Conservation (phyloP, 1,139 yeast genomes). For the Zygosaccharomyces sapae region DNA sequence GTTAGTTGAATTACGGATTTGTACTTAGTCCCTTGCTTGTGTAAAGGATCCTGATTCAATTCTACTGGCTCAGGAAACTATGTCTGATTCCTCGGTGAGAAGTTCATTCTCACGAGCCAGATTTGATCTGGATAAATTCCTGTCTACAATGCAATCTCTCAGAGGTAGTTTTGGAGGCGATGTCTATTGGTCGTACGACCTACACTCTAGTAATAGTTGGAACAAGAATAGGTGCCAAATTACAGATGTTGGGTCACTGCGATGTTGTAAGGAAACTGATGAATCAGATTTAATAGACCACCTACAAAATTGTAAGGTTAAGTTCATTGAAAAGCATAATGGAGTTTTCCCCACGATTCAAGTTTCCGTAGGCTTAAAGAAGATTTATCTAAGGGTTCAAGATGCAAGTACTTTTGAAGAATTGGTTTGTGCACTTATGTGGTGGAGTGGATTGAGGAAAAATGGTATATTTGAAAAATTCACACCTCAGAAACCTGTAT, state of each 20-base stretch:
- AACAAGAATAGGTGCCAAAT: slow-evolving; percentile 24
- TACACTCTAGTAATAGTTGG: slow-evolving; percentile 26
- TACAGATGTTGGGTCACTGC: slow-evolving; percentile 26
- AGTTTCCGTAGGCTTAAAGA: slow-evolving; percentile 46
- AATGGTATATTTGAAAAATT: slow-evolving; percentile 55
- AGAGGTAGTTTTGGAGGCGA: slow-evolving; percentile 33
- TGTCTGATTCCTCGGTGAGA: not conserved
- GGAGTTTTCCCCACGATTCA: slow-evolving; percentile 44
- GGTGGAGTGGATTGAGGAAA: slow-evolving; percentile 63
- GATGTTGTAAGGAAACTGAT: slow-evolving; percentile 15
- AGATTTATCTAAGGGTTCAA: slow-evolving; percentile 45
- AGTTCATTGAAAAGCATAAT: slow-evolving; percentile 24
- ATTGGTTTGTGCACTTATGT: slow-evolving; percentile 49
- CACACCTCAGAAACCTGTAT: slow-evolving; percentile 15
- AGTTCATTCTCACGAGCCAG: slow-evolving; percentile 4
- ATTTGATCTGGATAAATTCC: slow-evolving; percentile 10
- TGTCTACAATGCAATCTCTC: slow-evolving; percentile 8
- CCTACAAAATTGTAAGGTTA: slow-evolving; percentile 39
- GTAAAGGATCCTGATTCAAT: not conserved
- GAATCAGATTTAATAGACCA: slow-evolving; percentile 30
- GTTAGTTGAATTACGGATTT: no score
- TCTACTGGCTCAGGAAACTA: slow-evolving; percentile 3
- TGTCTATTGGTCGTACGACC: slow-evolving; percentile 31
- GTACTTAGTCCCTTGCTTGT: not conserved
- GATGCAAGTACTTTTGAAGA: slow-evolving; percentile 46